A percentile compares a stretch with the other conserved stretches of the same genome.
Conservation (phyloP, 164 flowering plant genomes). For the Cinnamomum micranthum region DNA sequence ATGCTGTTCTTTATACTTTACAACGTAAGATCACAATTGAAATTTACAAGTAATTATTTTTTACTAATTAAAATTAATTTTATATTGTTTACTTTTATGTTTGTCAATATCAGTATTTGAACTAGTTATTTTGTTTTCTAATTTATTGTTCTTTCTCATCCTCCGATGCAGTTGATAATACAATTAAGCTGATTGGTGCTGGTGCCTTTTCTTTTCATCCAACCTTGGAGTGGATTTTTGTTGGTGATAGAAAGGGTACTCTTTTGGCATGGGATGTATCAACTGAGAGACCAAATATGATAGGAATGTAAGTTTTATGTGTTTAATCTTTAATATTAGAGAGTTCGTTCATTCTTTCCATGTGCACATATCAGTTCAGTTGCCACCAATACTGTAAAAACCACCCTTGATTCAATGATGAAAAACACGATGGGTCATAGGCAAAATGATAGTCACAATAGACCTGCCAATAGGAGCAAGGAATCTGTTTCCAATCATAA, state of each 20-base stretch:
- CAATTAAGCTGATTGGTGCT: constrained; percentile 91
- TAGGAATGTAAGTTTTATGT: constrained; percentile 76
- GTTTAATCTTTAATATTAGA: background rate
- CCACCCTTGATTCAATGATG: too few relatives aligned
- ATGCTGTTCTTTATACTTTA: constrained; percentile 90
- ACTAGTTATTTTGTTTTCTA: background rate
- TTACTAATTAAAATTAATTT: background rate
- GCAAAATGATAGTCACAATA: too few relatives aligned
- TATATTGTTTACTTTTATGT: background rate
- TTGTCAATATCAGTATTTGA: background rate
- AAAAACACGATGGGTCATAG: too few relatives aligned
- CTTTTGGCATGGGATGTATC: constrained; percentile 99
- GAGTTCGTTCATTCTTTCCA: too few relatives aligned
- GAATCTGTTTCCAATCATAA: too few relatives aligned
- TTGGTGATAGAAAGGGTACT: constrained; percentile 96
- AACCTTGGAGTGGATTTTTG: constrained; percentile 92
- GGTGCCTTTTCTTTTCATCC: constrained; percentile 97
- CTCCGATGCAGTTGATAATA: constrained; percentile 71
- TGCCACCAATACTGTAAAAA: too few relatives aligned
- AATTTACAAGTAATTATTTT: background rate
- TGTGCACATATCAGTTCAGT: too few relatives aligned
- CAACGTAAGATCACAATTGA: constrained; percentile 63
- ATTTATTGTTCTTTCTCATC: constrained; percentile 3
- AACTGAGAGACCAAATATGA: constrained; percentile 92
- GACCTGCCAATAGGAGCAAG: too few relatives aligned